Percentiles rank a stretch among this genome's conserved stretches.
phyloP scores from a whole-genome alignment of 371 early-diverging fungal genomes.

The Capniomyces stellatus region DNA sequence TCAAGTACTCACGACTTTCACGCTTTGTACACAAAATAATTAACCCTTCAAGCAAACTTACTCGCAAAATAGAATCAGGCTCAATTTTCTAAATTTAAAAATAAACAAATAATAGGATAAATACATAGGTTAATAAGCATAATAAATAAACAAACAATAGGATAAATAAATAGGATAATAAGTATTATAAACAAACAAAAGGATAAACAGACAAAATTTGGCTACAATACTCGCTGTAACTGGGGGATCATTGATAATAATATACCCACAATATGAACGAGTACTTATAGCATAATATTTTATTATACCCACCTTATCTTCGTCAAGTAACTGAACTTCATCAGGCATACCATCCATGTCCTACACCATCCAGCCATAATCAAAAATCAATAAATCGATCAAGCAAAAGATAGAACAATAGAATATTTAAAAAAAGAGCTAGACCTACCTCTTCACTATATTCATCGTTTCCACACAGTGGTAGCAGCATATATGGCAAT shows the following conservation, averaged over 20 bases:
- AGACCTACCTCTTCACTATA: conserved; percentile 42
- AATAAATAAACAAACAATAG: not conserved
- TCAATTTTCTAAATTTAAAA: conserved; percentile 42
- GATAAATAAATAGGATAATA: conserved; percentile 3
- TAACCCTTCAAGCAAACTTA: conserved; percentile 57
- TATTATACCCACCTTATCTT: conserved; percentile 37
- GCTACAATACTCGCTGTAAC: no score
- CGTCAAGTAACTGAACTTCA: conserved; percentile 70
- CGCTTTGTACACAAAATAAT: conserved; percentile 56
- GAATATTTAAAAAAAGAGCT: conserved; percentile 18
- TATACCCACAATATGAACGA: no score
- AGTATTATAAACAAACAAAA: not conserved
- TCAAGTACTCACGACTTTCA: conserved; percentile 55
- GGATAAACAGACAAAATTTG: not conserved
- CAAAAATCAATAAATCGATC: no score
- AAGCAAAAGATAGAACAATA: no score
- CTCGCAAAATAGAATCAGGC: conserved; percentile 48
- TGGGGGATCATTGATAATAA: no score
- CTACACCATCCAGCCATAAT: conserved; percentile 12
- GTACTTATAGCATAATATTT: no score
- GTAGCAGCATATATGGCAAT: conserved; percentile 69
- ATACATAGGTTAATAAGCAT: conserved; percentile 2
- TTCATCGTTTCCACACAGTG: conserved; percentile 83
- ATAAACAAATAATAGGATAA: not conserved
- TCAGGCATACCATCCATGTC: conserved; percentile 88